Evolutionary conservation across 2,329 filamentous ascomycete genomes (phyloP), one percentile per base, ranked within the genome.

Genomic region (Knufia fluminis): DNA sequence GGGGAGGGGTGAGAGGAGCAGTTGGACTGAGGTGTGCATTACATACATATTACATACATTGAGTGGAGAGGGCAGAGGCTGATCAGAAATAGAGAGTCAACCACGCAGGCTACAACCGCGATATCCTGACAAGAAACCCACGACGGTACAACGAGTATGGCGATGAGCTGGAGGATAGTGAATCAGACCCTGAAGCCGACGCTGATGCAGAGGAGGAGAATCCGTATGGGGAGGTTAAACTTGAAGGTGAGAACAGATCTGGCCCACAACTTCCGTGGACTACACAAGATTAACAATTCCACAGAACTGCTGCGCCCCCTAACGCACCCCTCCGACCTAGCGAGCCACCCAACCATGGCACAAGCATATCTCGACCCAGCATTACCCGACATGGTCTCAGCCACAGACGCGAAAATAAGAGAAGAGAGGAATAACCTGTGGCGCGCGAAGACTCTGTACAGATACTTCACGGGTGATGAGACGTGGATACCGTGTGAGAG

Each of bases 81-180:
- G 16, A 36, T 17, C 33, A 14, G 57, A 36, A 57, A 54, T 52
- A 81, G 76, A 75, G 71, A 64, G 71, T 82, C 54, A 74, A 79
- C 40, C 78, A 83, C 61, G 79, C 77, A 36, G 80, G 80, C 41
- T 81, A 82, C 62, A 68, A 72, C 36, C 72, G 80, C 58, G 71
- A 76, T 60, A 80, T 81, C 46, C 68, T 83, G 42, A 70, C 73
- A 55, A 72, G 68, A 35, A 82, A 81, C 51, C 79, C 80, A 4
- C 68, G 71, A 46, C 73, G 76, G 54, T 79, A 76, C 62, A 79
- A 83, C 59, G 76, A 75, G n/a, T 77, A 83, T 60, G 80, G 80
- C 48, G 78, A 80, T 54, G 73, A 81, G 52, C 69, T 81, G 42
- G 76, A 79, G 31, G 71, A 73, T 19, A 73, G 76, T 51, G 76